Conservation (phyloP, 768 basidiomycete genomes). For the Tylopilus plumbeoviolaceoides region DNA sequence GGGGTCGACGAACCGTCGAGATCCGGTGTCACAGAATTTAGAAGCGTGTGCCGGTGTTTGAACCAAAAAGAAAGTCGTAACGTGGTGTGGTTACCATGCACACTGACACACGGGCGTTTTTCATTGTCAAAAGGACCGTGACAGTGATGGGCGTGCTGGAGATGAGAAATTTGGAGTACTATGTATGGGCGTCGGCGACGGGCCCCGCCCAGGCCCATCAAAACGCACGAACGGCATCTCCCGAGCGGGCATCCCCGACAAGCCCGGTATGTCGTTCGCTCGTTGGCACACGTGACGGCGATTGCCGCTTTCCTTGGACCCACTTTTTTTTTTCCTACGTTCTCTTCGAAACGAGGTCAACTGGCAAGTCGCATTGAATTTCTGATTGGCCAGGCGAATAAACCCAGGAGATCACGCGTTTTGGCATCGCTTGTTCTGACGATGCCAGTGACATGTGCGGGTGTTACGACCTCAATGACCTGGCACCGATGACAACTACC, state of each 20-base stretch:
- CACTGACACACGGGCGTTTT: background rate
- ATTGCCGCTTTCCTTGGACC: no score
- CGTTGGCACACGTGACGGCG: background rate
- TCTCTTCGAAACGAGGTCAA: conserved; percentile 5
- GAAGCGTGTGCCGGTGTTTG: background rate
- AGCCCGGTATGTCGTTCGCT: no score
- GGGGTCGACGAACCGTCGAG: conserved; percentile 6
- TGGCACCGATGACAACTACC: background rate
- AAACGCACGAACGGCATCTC: background rate
- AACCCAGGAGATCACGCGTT: background rate
- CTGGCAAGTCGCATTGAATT: background rate
- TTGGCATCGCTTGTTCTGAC: conserved; percentile 8
- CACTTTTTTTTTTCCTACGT: background rate
- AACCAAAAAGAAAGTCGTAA: background rate
- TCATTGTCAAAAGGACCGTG: background rate
- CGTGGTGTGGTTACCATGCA: background rate
- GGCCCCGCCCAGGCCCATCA: no score
- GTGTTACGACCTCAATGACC: background rate
- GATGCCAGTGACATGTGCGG: background rate
- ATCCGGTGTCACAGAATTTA: background rate
- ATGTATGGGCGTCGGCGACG: background rate
- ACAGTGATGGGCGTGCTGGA: no score
- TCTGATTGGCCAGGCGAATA: background rate
- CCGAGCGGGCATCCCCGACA: background rate
- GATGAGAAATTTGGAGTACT: no score